Conservation (phyloP, 371 early-diverging fungal genomes). For the Ordospora colligata region DNA sequence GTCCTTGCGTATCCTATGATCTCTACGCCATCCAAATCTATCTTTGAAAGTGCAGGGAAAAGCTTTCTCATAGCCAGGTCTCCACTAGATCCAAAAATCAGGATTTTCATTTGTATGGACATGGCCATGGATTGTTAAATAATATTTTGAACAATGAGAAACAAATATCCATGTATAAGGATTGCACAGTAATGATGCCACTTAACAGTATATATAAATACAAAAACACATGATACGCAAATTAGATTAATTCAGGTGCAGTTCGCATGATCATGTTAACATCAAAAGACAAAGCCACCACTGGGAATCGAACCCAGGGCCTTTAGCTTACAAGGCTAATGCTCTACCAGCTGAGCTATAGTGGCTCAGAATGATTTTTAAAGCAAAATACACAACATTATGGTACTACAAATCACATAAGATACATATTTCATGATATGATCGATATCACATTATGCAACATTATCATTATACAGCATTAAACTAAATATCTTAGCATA, state of each 20-base stretch:
- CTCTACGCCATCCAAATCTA: constrained; percentile 66
- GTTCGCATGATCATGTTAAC: too few species aligned
- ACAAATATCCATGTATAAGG: too few species aligned
- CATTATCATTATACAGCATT: too few species aligned
- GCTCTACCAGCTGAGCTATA: constrained; percentile 15
- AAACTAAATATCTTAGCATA: too few species aligned
- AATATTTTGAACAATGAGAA: not conserved
- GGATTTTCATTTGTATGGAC: constrained; percentile 29
- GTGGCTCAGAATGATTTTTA: not conserved
- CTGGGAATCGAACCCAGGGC: constrained; percentile 20
- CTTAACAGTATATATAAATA: too few species aligned
- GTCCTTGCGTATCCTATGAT: constrained; percentile 91
- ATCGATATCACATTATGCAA: too few species aligned
- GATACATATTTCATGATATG: too few species aligned
- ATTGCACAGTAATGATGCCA: too few species aligned
- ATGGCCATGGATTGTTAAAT: not conserved
- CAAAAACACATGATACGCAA: not conserved
- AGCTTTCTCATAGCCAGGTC: constrained; percentile 70
- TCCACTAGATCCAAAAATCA: constrained; percentile 61
- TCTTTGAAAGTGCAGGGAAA: constrained; percentile 80
- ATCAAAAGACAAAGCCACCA: not conserved
- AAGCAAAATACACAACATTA: too few species aligned
- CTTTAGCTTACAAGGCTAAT: constrained; percentile 16
- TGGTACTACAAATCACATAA: too few species aligned
- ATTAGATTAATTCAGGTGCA: not conserved